These are phyloP conservation scores for Bertia moriformis DNA, from an alignment of 2,329 filamentous ascomycete genomes.

Conservation along the genomic window DNA sequence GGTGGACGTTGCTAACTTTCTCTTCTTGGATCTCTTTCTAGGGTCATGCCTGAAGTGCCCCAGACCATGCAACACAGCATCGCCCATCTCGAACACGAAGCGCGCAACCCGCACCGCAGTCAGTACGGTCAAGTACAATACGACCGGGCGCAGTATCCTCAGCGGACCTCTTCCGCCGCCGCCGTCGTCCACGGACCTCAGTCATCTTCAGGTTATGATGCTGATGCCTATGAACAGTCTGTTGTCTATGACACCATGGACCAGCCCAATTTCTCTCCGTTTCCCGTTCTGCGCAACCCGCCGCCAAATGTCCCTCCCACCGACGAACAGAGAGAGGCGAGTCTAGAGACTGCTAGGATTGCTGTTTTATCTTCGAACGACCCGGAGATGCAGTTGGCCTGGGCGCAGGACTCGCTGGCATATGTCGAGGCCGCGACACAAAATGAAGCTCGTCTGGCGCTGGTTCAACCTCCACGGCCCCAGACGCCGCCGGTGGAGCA, in stretches of 20 bases:
- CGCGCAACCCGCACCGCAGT: slow-evolving; percentile 29
- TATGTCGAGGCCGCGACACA: slow-evolving; percentile 78
- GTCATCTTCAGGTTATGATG: background rate
- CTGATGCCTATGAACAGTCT: background rate
- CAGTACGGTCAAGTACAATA: background rate
- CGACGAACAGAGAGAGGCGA: slow-evolving; percentile 85
- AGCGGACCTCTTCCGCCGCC: background rate
- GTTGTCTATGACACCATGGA: slow-evolving; percentile 26
- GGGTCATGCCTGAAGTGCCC: slow-evolving; percentile 87
- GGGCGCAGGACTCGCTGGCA: slow-evolving; percentile 82
- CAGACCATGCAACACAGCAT: slow-evolving; percentile 94
- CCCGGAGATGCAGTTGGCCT: slow-evolving; percentile 88
- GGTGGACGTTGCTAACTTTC: slow-evolving; percentile 5
- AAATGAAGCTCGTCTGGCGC: slow-evolving; percentile 52
- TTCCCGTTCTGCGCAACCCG: slow-evolving; percentile 64
- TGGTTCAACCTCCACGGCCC: slow-evolving; percentile 33
- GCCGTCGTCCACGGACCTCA: background rate
- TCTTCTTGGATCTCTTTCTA: slow-evolving; percentile 26
- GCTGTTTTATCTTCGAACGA: slow-evolving; percentile 85
- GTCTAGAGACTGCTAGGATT: slow-evolving; percentile 69
- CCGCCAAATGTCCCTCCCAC: slow-evolving; percentile 67
- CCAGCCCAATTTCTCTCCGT: slow-evolving; percentile 74
- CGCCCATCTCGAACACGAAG: slow-evolving; percentile 76
- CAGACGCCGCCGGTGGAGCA: slow-evolving; percentile 78
- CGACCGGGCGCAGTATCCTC: background rate